A percentile compares a stretch with the other conserved stretches of the same genome.
Evolutionary conservation across 192 early-diverging fungal genomes (phyloP).

Genomic region (Dissophora globulifera): DNA sequence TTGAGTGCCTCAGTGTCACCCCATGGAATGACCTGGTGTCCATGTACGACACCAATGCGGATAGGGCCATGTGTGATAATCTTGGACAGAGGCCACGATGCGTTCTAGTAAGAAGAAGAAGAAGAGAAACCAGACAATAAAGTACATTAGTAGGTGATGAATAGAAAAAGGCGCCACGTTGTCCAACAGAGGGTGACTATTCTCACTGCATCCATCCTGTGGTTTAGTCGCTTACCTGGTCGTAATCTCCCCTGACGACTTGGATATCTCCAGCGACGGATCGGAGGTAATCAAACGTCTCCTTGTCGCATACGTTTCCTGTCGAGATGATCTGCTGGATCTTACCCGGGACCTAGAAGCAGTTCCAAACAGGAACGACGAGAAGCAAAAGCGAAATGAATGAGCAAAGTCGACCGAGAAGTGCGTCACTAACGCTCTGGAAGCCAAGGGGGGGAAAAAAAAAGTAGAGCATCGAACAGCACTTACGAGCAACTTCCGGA

Average conservation of each 20-base stretch:
- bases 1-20: constrained; percentile 78
- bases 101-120: constrained; percentile 46
- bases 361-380: background rate
- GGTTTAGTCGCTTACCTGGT: constrained; percentile 63
- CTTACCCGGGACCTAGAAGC: constrained; percentile 83
- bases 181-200: too few relatives aligned
- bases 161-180: too few relatives aligned
- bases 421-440: background rate
- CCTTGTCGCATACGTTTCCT: constrained; percentile 87
- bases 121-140: background rate
- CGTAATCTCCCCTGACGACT: constrained; percentile 86
- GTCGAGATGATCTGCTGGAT: constrained; percentile 96
- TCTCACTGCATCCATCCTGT: background rate
- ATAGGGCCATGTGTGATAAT: constrained; percentile 72
- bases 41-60: constrained; percentile 83
- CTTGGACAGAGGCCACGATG: constrained; percentile 69
- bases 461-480: background rate
- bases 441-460: background rate
- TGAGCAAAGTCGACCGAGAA: background rate
- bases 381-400: too few relatives aligned
- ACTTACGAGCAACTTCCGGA: constrained; percentile 89
- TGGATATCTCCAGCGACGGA: constrained; percentile 81
- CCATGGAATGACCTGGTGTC: constrained; percentile 88
- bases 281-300: constrained; percentile 88
- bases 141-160: too few relatives aligned